Base-by-base conservation (phyloP, 2,329 filamentous ascomycete species). In the Botrytis byssoidea region DNA sequence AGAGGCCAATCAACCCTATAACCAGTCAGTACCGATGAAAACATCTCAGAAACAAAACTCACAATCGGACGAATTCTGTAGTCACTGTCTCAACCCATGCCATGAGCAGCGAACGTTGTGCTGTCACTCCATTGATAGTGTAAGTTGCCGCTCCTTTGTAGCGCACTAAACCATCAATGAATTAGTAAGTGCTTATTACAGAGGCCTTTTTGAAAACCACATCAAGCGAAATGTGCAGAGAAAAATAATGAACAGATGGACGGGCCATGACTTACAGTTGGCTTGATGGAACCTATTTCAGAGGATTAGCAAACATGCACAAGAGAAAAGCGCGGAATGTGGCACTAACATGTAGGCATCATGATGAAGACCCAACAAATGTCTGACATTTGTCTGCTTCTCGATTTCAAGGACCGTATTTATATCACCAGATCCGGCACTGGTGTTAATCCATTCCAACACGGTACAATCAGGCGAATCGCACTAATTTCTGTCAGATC, bases 391-490 rank as follows among this genome's bases (percentile, higher is more conserved):
- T 69, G 86, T 86, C 10, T 82, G 79, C 70, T 84, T 83, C 66
- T 89, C 87, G 37, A 85, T 82, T 4, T 80, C 79, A 25, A 90
- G 82, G 4, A 90, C 83, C 77, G 85, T 82, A 2, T 82, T 81
- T 75, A 90, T 90, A 51, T 81, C 83, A 5, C 88, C 88, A 32
- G 82, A 83, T 6, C 88, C 88, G 29, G 82, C 82, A 9, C 88
- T 88, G 1, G 88, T 90, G 72, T 87, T 83, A 73, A 88, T 88
- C 89, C 89, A 90, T 79, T 90, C 88, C 66, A 85, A 81, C 35
- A 85, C 78, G 0, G 88, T 90, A 79, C 88, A 90, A 35, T 81
- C 82, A 4, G 86, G 83, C 20, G 84, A 84, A 79, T 89, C 87
- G 79, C 88, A 90, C 32, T 77, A 32, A 22, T 20, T 44, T 29